Evolutionary conservation across 2,329 filamentous ascomycete species (phyloP), one percentile per base, ranked within the genome.

Genomic region (Colletotrichum sidae): DNA sequence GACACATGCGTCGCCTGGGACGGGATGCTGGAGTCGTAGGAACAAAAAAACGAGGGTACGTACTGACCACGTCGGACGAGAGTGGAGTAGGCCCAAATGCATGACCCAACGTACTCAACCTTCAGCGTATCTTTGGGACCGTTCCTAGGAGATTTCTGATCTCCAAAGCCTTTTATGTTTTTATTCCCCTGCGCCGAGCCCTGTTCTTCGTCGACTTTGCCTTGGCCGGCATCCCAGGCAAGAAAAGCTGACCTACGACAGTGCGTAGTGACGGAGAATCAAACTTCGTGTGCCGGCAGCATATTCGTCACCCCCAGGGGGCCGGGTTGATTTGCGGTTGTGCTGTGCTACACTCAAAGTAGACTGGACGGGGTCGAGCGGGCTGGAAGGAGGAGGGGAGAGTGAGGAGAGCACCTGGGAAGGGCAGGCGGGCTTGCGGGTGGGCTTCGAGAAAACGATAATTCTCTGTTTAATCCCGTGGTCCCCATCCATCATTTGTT

Each of bases 31-130:
- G 47, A 52, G 41, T 49, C 37, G 45, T 38, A 61, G 56, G 51
- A 60, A 51, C 57, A 61, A 46, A 47, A 52, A 54, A 53, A 41
- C 35, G 11, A 37, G n/a, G 51, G 42, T 65, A 65, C 61, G 61
- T 65, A 65, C 50, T 51, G 39, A 34, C 41, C 39, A 56, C 52
- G 58, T 56, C 58, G 58, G 63, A 55, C 58, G 53, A 42, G 47
- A 56, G 63, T 66, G 62, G 62, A 62, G 58, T 60, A 46, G 58
- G 45, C 46, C 39, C 57, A 46, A 62, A 56, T 65, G 63, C 58
- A 63, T 66, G 63, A 62, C 52, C 58, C 59, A 63, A 63, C 58
- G 46, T 56, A 65, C 53, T 65, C 60, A 57, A 62, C 59, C 62
- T 63, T 63, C 63, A 53, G 63, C 57, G 62, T 65, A 56, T 58